phyloP scores from a whole-genome alignment of 495 filamentous ascomycete genomes.

The Lasiosphaeria ovina region DNA sequence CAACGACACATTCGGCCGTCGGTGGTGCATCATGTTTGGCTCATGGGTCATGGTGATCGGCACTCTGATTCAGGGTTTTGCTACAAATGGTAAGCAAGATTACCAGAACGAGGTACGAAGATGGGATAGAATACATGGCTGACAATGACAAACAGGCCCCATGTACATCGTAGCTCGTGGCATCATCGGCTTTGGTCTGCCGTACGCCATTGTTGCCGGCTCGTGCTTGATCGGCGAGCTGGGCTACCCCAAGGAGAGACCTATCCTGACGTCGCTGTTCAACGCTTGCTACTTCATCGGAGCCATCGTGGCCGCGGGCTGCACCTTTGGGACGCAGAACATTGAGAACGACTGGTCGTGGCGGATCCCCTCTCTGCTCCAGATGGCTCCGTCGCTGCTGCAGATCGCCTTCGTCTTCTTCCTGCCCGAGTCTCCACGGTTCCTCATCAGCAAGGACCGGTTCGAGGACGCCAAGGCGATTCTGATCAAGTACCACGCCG shows the following conservation, averaged over 20 bases:
- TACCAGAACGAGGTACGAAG: neutral
- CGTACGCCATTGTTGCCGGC: conserved; percentile 61
- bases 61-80: conserved; percentile 54
- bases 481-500: conserved; percentile 61
- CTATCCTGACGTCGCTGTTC: conserved; percentile 63
- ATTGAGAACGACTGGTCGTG: conserved; percentile 61
- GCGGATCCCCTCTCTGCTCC: conserved; percentile 61
- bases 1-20: conserved; percentile 55
- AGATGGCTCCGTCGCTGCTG: conserved; percentile 53
- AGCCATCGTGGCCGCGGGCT: conserved; percentile 57
- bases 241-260: conserved; percentile 62
- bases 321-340: conserved; percentile 55
- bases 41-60: conserved; percentile 57
- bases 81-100: conserved; percentile 42
- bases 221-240: conserved; percentile 64
- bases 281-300: conserved; percentile 66
- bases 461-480: conserved; percentile 57
- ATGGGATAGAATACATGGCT: neutral
- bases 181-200: conserved; percentile 62
- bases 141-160: conserved; percentile 6
- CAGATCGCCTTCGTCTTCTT: conserved; percentile 58
- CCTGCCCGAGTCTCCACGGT: conserved; percentile 60
- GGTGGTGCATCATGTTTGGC: conserved; percentile 59
- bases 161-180: conserved; percentile 66
- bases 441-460: conserved; percentile 56